Percentiles rank a stretch among this genome's conserved stretches.
Evolutionary conservation across 2,329 filamentous ascomycete species (phyloP).

Genomic region (Colletotrichum destructivum): DNA sequence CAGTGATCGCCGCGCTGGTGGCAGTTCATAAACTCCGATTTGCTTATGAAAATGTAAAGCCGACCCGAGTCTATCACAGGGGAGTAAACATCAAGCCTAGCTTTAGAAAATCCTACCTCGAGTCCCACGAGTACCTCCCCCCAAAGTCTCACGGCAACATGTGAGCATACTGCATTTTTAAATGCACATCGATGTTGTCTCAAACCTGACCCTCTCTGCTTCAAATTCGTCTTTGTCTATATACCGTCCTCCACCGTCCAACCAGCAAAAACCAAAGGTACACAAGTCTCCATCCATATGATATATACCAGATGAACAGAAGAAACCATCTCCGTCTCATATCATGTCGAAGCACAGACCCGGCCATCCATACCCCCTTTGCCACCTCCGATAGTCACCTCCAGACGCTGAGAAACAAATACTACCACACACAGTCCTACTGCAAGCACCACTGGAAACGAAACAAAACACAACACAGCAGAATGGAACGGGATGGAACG

Average conservation of each 20-base stretch:
- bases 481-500: not conserved
- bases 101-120: too few species aligned
- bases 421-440: not conserved
- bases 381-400: not conserved
- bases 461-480: constrained; percentile 12
- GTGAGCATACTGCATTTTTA: too few species aligned
- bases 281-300: not conserved
- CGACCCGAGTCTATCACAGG: too few species aligned
- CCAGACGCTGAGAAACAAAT: not conserved
- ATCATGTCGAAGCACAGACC: not conserved
- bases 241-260: not conserved
- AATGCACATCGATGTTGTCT: not conserved
- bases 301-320: not conserved
- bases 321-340: constrained; percentile 4
- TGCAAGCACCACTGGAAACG: not conserved
- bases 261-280: not conserved
- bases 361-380: not conserved
- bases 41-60: too few species aligned
- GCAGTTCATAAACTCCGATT: too few species aligned
- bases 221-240: not conserved
- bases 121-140: too few species aligned
- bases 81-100: too few species aligned
- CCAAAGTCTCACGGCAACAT: too few species aligned
- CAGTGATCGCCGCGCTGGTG: not conserved
- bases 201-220: not conserved